A percentile compares a stretch with the other conserved stretches of the same genome.
These are phyloP conservation scores for Arachis monticola DNA, from an alignment of 331 rosid species.

Conservation along the genomic window DNA sequence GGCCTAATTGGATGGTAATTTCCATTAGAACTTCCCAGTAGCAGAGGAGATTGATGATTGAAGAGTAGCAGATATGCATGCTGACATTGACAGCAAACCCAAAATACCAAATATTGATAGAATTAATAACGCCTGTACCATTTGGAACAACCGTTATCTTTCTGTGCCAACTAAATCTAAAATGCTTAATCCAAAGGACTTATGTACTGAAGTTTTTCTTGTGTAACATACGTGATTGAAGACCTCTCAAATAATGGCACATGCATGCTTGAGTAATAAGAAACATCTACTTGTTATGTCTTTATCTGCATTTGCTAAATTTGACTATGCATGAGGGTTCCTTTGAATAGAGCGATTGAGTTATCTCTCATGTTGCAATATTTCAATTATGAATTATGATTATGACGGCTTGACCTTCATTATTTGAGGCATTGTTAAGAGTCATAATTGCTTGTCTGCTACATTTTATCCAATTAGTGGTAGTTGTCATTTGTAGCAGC, in stretches of 20 bases:
- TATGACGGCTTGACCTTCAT: neutral
- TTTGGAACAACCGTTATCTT: constrained; percentile 1
- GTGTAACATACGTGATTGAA: neutral
- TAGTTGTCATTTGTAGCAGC: neutral
- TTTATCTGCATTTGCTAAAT: constrained; percentile 26
- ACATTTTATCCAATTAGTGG: constrained; percentile 14
- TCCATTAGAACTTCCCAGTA: neutral
- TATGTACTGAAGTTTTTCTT: neutral
- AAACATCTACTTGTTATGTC: neutral
- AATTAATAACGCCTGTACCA: neutral
- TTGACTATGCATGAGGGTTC: neutral
- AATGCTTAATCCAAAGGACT: neutral
- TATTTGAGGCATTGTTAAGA: constrained; percentile 9
- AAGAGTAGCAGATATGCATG: neutral
- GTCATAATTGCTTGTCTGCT: constrained; percentile 1
- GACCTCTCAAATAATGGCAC: neutral
- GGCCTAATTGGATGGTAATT: neutral
- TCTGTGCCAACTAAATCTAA: neutral
- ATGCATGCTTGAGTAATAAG: too few species aligned
- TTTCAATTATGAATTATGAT: neutral
- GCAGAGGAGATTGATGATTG: neutral
- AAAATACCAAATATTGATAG: neutral
- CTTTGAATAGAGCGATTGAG: neutral
- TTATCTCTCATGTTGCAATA: neutral
- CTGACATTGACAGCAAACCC: constrained; percentile 1